Base-by-base conservation (phyloP, 352 stramenopile species). In the Blastocystis hominis region DNA sequence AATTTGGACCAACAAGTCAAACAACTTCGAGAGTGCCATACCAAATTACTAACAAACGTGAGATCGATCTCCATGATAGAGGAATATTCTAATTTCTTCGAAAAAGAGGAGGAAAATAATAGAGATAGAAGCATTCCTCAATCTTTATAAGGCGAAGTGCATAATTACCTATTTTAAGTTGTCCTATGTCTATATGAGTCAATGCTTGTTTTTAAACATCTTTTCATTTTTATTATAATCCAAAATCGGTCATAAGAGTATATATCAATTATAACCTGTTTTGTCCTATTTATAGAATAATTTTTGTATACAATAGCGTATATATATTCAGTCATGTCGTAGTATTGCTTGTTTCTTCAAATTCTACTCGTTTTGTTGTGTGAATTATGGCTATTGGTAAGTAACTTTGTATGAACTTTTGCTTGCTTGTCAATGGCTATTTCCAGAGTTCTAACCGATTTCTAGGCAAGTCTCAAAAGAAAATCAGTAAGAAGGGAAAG, bases 401-500 rank as follows among this genome's bases (percentile, higher is more conserved):
- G 50, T 59, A 59, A 59, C 13, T 20, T 59, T 20, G 13, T 59
- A 59, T 59, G n/a, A n/a, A n/a, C 0, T 59, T 20, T 59, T 1
- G n/a, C 50, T n/a, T 59, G 0, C 1, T 59, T 59, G 13, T 10
- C 50, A 59, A n/a, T 10, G 50, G 0, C 10, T 59, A 59, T 59
- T 59, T n/a, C n/a, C 50, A 59, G 50, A 20, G n/a, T n/a, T n/a
- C 50, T 59, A 59, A 59, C 50, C 10, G n/a, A n/a, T 59, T 59
- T 59, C 0, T 59, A 59, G 50, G 50, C 0, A 59, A 77, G 66
- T 55, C 66, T 77, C 66, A 77, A 38, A 77, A 77, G 66, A 84
- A 84, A 38, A n/a, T 84, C 72, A 72, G 20, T 44, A 84, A 84
- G 75, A 84, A 84, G 76, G 76, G 59, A 76, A 86, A 86, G 59